Evolutionary conservation across 257 asterid genomes (phyloP).

Genomic region (Voacanga thouarsii): DNA sequence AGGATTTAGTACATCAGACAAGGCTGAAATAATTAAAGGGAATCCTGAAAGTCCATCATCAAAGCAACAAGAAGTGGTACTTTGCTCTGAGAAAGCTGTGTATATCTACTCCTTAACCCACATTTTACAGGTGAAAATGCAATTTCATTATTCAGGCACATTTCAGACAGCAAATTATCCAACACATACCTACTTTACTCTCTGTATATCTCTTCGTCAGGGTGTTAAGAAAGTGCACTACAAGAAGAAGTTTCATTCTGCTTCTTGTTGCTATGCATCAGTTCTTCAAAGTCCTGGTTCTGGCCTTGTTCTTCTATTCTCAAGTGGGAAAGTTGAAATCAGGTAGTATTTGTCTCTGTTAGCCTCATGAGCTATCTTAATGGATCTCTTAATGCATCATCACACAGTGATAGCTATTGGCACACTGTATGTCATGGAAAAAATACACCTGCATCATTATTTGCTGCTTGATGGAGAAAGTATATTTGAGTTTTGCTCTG

Average conservation of each 20-base stretch:
- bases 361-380: background rate
- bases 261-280: conserved; percentile 79
- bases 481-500: background rate
- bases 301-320: conserved; percentile 70
- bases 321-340: conserved; percentile 77
- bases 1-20: conserved; percentile 34
- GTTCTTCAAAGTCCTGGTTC: conserved; percentile 55
- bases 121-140: conserved; percentile 58
- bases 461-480: background rate
- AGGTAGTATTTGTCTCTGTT: conserved; percentile 40
- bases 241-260: conserved; percentile 76
- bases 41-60: conserved; percentile 36
- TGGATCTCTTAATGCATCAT: background rate
- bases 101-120: conserved; percentile 74
- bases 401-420: background rate
- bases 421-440: background rate
- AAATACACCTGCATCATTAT: background rate
- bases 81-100: conserved; percentile 82
- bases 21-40: conserved; percentile 31
- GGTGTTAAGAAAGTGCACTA: conserved; percentile 76
- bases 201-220: conserved; percentile 35
- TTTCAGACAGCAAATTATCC: background rate
- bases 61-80: conserved; percentile 53
- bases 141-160: conserved; percentile 10
- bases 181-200: conserved; percentile 6